Base-by-base conservation (phyloP, 768 basidiomycete genomes). In the Amanita rubescens region DNA sequence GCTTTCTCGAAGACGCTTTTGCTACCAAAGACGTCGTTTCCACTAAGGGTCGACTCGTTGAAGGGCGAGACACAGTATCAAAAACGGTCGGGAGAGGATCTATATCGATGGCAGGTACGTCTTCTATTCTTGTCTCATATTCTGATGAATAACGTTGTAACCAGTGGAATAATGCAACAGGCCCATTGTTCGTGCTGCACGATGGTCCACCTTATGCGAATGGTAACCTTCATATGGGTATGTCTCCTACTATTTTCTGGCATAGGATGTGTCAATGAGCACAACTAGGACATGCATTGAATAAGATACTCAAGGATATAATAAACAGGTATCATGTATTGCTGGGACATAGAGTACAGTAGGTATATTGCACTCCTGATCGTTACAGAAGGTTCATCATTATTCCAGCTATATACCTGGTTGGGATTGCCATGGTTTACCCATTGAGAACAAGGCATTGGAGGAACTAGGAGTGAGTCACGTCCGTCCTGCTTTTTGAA, bases 131-230 rank as follows among this genome's bases (percentile, higher is more conserved):
- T 3, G 14, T 30, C 32, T 19, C 3, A n/a, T 55, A n/a, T 51
- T 41, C 46, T 30, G 12, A 20, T 44, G 12, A 24, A 17, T 20
- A 15, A 25, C 38, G 37, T 24, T 39, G 14, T 14, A n/a, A 17
- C 30, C 38, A 94, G 91, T 78, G 75, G 69, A 71, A 82, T 56
- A 82, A 88, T 61, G 79, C 74, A 11, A 71, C 76, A 32, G 79
- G 88, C 2, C 80, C 83, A 1, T 63, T 82, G 27, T 98, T 94
- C 61, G 85, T 96, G 11, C 73, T 94, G 49, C 94, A 95, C 59
- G 95, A 99, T 66, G 96, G 95, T 0, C 95, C 95, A 30, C 96
- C 96, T 0, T 98, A 98, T 63, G 95, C 95, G 1, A 99, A 99
- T 64, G 96, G 96, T 0, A 81, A 90, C 65, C 71, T 99, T 38